Evolutionary conservation across 2,329 filamentous ascomycete genomes (phyloP), one percentile per base, ranked within the genome.

Genomic region (Colletotrichum lentis): DNA sequence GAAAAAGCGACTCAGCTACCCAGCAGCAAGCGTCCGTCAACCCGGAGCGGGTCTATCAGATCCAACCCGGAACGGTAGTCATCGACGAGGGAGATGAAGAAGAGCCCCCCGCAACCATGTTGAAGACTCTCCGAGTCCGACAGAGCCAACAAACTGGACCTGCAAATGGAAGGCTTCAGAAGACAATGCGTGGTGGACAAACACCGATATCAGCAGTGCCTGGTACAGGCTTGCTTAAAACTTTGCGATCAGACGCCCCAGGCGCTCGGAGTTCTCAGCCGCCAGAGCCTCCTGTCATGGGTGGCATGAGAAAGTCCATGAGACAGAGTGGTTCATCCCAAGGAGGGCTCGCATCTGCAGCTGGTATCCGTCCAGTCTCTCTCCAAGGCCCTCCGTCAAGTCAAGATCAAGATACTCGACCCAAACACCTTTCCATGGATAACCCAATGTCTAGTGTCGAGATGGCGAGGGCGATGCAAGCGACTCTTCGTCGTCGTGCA

Each of bases 401-500:
- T 50, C 67, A 44, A 14, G 35, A 41, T 14, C 67, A 44, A 14
- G 35, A 41, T 18, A 27, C 24, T 24, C 62, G 44, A 3, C 16
- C 62, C n/a, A 66, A 64, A 24, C 54, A 63, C 11, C 22, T 50
- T 3, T 63, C 70, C 3, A 39, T 63, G 11, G 70, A 70, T 27
- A 59, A 61, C 55, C 46, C 57, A 8, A 50, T 61, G 12, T 66
- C 72, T 8, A 70, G 71, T 46, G 63, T 72, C 44, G 63, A 70
- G 31, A 67, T 73, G 41, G 68, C 70, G 11, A 65, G 35, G 18
- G 57, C 49, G 4, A 57, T 63, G 35, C 77, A 76, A 50, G 73
- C 82, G 14, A 72, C 74, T 5, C 77, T 88, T 10, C 80, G 81
- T 65, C 85, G 89, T 2, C 85, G 81, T 11, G 83, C 80, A 20